Evolutionary conservation across 2,329 filamentous ascomycete genomes (phyloP).

Genomic region (Aspergillus texensis): DNA sequence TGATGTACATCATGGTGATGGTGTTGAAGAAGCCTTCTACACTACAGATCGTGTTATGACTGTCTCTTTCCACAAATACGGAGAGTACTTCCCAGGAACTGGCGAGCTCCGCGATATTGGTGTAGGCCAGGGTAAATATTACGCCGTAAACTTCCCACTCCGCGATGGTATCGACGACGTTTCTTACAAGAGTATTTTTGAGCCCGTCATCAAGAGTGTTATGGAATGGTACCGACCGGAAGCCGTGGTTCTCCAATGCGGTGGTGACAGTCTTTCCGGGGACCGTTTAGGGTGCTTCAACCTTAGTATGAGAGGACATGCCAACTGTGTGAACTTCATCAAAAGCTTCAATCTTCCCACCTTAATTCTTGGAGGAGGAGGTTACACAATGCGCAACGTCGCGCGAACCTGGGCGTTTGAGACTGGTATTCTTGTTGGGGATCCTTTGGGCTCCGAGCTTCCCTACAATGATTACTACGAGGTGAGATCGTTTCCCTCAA

Average conservation of each 20-base stretch:
- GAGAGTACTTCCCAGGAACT: slow-evolving; percentile 72
- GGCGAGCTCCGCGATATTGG: slow-evolving; percentile 70
- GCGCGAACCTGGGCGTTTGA: slow-evolving; percentile 67
- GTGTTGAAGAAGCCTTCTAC: slow-evolving; percentile 72
- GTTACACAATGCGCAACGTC: slow-evolving; percentile 70
- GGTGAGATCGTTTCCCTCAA: slow-evolving; percentile 36
- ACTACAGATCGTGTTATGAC: slow-evolving; percentile 74
- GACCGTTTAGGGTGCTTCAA: slow-evolving; percentile 72
- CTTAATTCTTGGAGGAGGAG: slow-evolving; percentile 67
- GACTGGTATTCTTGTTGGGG: slow-evolving; percentile 79
- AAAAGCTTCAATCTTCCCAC: slow-evolving; percentile 69
- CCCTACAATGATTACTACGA: slow-evolving; percentile 97
- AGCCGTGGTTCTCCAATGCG: slow-evolving; percentile 70
- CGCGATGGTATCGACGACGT: slow-evolving; percentile 70
- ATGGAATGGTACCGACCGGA: slow-evolving; percentile 71
- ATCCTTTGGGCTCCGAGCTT: slow-evolving; percentile 77
- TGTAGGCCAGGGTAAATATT: slow-evolving; percentile 68
- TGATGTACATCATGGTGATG: slow-evolving; percentile 69
- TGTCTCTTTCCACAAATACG: slow-evolving; percentile 72
- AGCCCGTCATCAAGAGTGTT: slow-evolving; percentile 67
- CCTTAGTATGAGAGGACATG: slow-evolving; percentile 69
- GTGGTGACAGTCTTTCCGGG: slow-evolving; percentile 68
- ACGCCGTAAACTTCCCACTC: slow-evolving; percentile 70
- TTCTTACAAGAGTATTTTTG: slow-evolving; percentile 69
- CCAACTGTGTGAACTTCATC: slow-evolving; percentile 70